Conservation (phyloP, 139 green algal genomes). For the Chlamydomonas asymmetrica region DNA sequence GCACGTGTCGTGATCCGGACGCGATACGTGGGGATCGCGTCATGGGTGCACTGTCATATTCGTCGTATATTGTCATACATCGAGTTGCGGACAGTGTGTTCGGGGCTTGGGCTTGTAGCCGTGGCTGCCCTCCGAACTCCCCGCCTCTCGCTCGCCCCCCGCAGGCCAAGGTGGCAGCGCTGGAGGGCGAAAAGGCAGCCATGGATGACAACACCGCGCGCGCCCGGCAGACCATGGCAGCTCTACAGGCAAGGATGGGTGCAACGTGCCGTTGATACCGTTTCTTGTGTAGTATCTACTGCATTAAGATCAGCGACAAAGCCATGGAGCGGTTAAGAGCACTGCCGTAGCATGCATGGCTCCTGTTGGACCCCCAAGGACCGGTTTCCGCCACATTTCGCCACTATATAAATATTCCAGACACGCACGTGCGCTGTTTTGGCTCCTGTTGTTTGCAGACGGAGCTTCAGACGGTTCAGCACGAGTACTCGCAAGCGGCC, state of each 20-base stretch:
- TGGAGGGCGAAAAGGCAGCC: constrained; percentile 38
- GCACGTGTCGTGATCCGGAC: no score
- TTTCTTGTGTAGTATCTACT: no score
- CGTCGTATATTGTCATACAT: no score
- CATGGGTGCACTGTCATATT: no score
- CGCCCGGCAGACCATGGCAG: constrained; percentile 28
- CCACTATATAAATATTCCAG: background rate
- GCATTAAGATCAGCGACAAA: no score
- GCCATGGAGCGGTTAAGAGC: background rate
- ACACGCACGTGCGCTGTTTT: background rate
- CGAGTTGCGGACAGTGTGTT: no score
- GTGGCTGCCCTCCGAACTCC: no score
- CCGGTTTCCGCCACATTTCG: constrained; percentile 14
- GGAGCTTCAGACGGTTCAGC: background rate
- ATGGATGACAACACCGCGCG: constrained; percentile 37
- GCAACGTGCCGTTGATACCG: background rate
- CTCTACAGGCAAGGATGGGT: constrained; percentile 34
- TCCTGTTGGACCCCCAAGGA: background rate
- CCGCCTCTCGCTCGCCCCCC: background rate
- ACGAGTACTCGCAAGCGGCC: background rate
- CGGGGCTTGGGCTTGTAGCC: no score
- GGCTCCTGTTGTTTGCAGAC: background rate
- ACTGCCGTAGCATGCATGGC: background rate
- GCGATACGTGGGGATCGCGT: no score
- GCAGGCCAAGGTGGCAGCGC: constrained; percentile 30